Conservation (phyloP, 108 stramenopile species). For the Epithemia pelagica region DNA sequence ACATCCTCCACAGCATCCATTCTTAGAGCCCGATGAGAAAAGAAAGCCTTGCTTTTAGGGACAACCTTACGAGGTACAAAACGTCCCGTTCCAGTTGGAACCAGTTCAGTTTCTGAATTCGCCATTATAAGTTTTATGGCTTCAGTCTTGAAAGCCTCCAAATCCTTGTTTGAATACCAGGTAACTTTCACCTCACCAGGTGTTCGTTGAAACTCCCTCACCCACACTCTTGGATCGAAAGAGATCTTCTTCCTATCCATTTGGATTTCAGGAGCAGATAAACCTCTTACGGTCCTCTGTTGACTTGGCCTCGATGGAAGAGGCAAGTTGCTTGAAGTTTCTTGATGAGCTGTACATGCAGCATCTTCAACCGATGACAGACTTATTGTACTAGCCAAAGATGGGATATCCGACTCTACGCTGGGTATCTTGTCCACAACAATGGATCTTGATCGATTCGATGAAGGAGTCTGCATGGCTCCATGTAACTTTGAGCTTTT, state of each 20-base stretch:
- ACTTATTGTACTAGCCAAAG: not conserved
- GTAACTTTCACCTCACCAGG: slow-evolving; percentile 12
- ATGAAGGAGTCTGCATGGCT: no score
- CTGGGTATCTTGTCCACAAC: slow-evolving; percentile 1
- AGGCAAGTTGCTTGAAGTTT: not conserved
- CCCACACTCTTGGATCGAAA: slow-evolving; percentile 39
- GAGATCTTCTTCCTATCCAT: not conserved
- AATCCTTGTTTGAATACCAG: slow-evolving; percentile 53
- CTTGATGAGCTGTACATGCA: no score
- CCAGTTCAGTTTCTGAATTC: slow-evolving; percentile 15
- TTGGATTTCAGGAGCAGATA: not conserved
- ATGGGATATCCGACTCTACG: slow-evolving; percentile 9
- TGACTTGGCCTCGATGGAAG: not conserved
- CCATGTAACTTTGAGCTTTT: no score
- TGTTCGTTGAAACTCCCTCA: slow-evolving; percentile 21
- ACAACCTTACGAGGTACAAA: not conserved
- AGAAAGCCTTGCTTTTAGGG: slow-evolving; percentile 5
- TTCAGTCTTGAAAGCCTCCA: slow-evolving; percentile 44
- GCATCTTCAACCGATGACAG: slow-evolving; percentile 1
- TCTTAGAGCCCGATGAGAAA: slow-evolving; percentile 19
- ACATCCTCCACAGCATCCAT: slow-evolving; percentile 24
- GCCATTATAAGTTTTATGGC: slow-evolving; percentile 48
- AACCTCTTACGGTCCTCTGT: not conserved
- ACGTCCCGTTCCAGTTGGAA: slow-evolving; percentile 27
- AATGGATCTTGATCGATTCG: not conserved